Conservation (phyloP, 345 rosid species). For the Garcia nutans region DNA sequence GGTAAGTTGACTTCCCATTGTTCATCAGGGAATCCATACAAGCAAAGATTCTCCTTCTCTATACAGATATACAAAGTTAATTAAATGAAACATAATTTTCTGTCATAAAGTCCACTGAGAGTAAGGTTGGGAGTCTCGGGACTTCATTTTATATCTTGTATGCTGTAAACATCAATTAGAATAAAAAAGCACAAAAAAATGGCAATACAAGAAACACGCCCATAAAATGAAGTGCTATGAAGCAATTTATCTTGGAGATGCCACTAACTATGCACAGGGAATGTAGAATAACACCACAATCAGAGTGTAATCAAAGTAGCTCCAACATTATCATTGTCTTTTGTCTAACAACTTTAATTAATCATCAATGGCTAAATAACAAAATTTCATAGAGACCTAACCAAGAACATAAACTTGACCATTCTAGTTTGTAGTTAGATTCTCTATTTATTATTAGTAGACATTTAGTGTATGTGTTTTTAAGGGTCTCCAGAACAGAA, state of each 20-base stretch:
- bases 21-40: conserved; percentile 33
- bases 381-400: too few relatives aligned
- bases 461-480: not conserved
- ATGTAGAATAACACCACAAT: not conserved
- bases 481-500: not conserved
- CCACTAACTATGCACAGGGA: not conserved
- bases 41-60: conserved; percentile 36
- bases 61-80: not conserved
- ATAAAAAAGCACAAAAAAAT: conserved; percentile 1
- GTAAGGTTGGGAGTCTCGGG: not conserved
- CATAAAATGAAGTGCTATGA: not conserved
- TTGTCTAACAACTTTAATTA: not conserved
- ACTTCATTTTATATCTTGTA: not conserved
- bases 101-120: not conserved
- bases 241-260: not conserved
- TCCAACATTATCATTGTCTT: too few relatives aligned
- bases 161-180: not conserved
- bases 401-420: too few relatives aligned
- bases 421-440: too few relatives aligned
- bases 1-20: conserved; percentile 38
- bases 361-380: not conserved
- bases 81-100: conserved; percentile 16
- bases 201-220: not conserved
- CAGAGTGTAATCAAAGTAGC: not conserved
- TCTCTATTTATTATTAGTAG: too few relatives aligned